These are phyloP conservation scores for Tuber borchii DNA, from an alignment of 495 filamentous ascomycete genomes.

Conservation along the genomic window DNA sequence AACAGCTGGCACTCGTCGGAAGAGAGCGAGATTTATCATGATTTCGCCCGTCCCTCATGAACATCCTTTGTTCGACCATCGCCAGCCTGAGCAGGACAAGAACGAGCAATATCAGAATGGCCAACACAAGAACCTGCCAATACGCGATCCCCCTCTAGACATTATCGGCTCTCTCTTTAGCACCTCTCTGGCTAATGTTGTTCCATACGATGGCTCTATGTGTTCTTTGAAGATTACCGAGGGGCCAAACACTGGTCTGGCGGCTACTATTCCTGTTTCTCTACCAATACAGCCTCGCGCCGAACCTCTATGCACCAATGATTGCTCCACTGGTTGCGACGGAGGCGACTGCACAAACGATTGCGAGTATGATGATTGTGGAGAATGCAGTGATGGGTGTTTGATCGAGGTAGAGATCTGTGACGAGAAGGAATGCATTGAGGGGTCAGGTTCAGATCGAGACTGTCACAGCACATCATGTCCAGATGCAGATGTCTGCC, in stretches of 20 bases:
- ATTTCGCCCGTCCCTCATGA: neutral
- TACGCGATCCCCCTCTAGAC: neutral
- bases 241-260: neutral
- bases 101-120: neutral
- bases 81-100: neutral
- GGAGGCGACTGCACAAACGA: conserved; percentile 19
- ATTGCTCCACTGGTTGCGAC: conserved; percentile 21
- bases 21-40: conserved; percentile 1
- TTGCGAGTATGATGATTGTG: conserved; percentile 33
- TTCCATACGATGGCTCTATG: neutral
- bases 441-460: neutral
- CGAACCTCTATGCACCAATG: conserved; percentile 10
- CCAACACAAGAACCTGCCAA: neutral
- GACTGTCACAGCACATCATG: conserved; percentile 19
- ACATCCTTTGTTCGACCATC: neutral
- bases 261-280: neutral
- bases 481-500: conserved; percentile 27
- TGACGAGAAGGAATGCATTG: conserved; percentile 29
- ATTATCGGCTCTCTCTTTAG: neutral
- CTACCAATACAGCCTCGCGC: neutral
- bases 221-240: conserved; percentile 2
- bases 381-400: conserved; percentile 22
- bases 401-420: conserved; percentile 29
- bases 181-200: neutral
- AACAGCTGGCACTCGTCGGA: neutral